Conservation (phyloP, 306 rosid species). For the Casuarina cunninghamiana region DNA sequence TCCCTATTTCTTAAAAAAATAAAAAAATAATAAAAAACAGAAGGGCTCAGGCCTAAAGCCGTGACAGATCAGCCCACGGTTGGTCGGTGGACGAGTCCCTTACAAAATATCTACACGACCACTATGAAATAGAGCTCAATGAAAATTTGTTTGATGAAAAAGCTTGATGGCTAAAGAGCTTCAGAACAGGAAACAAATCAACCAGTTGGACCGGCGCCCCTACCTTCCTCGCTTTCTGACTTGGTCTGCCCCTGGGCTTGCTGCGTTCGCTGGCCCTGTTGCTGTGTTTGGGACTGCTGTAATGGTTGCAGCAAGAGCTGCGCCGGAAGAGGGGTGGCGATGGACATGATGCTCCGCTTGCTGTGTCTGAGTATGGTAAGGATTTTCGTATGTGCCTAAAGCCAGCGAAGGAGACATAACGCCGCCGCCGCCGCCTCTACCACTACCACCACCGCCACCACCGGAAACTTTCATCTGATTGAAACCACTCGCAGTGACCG, state of each 20-base stretch:
- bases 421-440: not conserved
- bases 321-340: constrained; percentile 50
- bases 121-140: not conserved
- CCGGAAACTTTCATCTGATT: too few relatives aligned
- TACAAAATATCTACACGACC: too few relatives aligned
- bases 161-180: constrained; percentile 30
- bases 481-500: too few relatives aligned
- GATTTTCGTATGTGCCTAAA: constrained; percentile 57
- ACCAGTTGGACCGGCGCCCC: constrained; percentile 67
- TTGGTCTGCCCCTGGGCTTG: constrained; percentile 35
- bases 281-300: constrained; percentile 45
- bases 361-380: constrained; percentile 51
- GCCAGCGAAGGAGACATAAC: constrained; percentile 65
- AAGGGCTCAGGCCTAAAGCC: too few relatives aligned
- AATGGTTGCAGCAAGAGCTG: constrained; percentile 57
- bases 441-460: not conserved
- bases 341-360: constrained; percentile 37
- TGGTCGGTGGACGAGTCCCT: too few relatives aligned
- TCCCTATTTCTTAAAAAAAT: too few relatives aligned
- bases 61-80: too few relatives aligned
- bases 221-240: constrained; percentile 57
- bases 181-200: constrained; percentile 33
- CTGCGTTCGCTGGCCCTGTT: constrained; percentile 40
- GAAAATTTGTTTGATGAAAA: constrained; percentile 36
- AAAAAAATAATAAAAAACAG: too few relatives aligned